phyloP scores from a whole-genome alignment of 371 early-diverging fungal genomes.

The Apophysomyces trapeziformis region DNA sequence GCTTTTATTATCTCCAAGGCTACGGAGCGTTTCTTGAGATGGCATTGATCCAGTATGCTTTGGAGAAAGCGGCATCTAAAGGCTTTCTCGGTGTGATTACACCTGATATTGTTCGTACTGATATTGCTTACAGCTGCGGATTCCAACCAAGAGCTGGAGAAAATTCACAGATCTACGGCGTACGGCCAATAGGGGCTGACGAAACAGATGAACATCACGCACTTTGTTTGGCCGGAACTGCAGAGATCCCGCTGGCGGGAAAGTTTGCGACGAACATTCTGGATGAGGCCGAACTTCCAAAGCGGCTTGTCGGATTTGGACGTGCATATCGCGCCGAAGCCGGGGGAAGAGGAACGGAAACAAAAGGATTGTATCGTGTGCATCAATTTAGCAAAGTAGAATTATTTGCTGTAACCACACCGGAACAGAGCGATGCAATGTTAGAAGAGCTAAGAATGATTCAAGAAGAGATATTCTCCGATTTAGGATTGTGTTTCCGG shows the following conservation, averaged over 20 bases:
- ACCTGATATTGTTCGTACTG: constrained; percentile 86
- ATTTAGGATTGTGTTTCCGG: constrained; percentile 84
- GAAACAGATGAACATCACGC: not conserved
- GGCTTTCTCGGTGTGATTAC: constrained; percentile 85
- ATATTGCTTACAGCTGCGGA: constrained; percentile 87
- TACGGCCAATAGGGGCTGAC: not conserved
- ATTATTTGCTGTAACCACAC: constrained; percentile 79
- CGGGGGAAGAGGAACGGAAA: constrained; percentile 80
- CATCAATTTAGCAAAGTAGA: constrained; percentile 97
- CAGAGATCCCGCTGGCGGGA: constrained; percentile 92
- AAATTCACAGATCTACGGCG: constrained; percentile 80
- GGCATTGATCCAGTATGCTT: constrained; percentile 86
- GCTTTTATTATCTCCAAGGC: constrained; percentile 88
- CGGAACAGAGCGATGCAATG: constrained; percentile 67
- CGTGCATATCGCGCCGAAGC: constrained; percentile 92
- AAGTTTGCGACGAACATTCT: constrained; percentile 73
- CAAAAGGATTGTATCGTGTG: constrained; percentile 89
- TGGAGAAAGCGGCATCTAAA: constrained; percentile 66
- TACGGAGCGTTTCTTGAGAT: constrained; percentile 86
- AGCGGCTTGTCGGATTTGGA: constrained; percentile 79
- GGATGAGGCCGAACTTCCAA: constrained; percentile 63
- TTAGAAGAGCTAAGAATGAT: constrained; percentile 73
- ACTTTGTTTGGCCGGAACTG: constrained; percentile 87
- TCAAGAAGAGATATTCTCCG: constrained; percentile 79
- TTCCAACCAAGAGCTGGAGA: constrained; percentile 83